Evolutionary conservation across 2,329 filamentous ascomycete genomes (phyloP).

Genomic region (Dryadomyces quercus-mongolicae): DNA sequence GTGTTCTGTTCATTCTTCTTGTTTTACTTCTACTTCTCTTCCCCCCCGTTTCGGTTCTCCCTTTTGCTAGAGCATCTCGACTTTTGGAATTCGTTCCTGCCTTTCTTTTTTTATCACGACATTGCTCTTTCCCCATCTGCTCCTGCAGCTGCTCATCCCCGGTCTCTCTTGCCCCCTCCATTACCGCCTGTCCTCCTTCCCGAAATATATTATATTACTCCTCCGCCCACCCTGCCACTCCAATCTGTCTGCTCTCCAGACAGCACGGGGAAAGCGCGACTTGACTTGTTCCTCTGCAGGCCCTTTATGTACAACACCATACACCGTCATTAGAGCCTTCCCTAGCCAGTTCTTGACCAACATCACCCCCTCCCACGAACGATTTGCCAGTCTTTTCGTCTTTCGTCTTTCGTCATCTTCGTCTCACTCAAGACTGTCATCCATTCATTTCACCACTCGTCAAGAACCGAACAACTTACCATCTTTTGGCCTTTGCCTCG

Average conservation of each 20-base stretch:
- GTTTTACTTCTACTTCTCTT: constrained; percentile 15
- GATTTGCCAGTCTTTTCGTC: constrained; percentile 14
- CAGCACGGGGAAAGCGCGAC: constrained; percentile 5
- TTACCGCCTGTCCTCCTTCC: neutral
- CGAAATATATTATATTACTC: neutral
- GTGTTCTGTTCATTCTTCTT: constrained; percentile 7
- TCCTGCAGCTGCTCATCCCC: neutral
- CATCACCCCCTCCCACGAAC: neutral
- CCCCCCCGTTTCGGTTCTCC: constrained; percentile 14
- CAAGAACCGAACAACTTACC: constrained; percentile 20
- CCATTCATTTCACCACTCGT: constrained; percentile 27
- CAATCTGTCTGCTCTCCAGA: neutral
- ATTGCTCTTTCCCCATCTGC: constrained; percentile 6
- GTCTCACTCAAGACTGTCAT: constrained; percentile 24
- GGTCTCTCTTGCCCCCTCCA: neutral
- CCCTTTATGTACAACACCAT: constrained; percentile 20
- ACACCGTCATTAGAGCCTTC: neutral
- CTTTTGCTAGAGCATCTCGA: constrained; percentile 32
- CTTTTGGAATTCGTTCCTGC: constrained; percentile 30
- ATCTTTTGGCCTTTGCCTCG: constrained; percentile 24
- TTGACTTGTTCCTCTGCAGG: neutral
- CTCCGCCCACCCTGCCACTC: neutral
- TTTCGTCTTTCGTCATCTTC: constrained; percentile 12
- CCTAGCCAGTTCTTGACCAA: neutral
- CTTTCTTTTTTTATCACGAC: constrained; percentile 26